These are phyloP conservation scores for Bryopsis sp. DNA, from an alignment of 139 green algal genomes.

Conservation along the genomic window DNA sequence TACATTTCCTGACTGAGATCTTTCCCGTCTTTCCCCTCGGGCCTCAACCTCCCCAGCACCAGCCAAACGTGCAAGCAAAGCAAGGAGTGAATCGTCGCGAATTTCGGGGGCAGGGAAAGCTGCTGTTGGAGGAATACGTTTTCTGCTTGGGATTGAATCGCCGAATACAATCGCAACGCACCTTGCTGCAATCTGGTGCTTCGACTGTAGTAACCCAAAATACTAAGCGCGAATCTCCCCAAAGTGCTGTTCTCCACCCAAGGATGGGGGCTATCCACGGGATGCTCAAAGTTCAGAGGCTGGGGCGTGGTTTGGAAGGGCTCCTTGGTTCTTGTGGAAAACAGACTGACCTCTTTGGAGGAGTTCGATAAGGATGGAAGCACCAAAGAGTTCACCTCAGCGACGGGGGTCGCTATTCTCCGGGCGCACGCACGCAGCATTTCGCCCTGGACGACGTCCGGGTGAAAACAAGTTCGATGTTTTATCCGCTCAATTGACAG, in stretches of 20 bases:
- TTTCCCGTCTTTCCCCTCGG: slow-evolving; percentile 3
- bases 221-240: not conserved
- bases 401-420: too few relatives aligned
- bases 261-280: not conserved
- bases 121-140: not conserved
- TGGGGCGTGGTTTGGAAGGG: not conserved
- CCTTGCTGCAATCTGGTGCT: not conserved
- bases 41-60: slow-evolving; percentile 14
- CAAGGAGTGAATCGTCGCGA: not conserved
- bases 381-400: too few relatives aligned
- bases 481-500: too few relatives aligned
- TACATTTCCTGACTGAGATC: slow-evolving; percentile 22
- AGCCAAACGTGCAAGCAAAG: slow-evolving; percentile 25
- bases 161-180: slow-evolving; percentile 1
- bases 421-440: too few relatives aligned
- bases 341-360: too few relatives aligned
- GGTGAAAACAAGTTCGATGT: too few relatives aligned
- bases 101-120: not conserved
- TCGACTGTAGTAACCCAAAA: slow-evolving; percentile 8
- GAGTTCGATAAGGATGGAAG: too few relatives aligned
- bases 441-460: too few relatives aligned
- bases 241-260: not conserved
- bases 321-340: too few relatives aligned
- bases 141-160: not conserved
- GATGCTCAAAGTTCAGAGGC: slow-evolving; percentile 2